phyloP scores from a whole-genome alignment of 2,329 filamentous ascomycete species.

The Aspergillus thermomutatus region DNA sequence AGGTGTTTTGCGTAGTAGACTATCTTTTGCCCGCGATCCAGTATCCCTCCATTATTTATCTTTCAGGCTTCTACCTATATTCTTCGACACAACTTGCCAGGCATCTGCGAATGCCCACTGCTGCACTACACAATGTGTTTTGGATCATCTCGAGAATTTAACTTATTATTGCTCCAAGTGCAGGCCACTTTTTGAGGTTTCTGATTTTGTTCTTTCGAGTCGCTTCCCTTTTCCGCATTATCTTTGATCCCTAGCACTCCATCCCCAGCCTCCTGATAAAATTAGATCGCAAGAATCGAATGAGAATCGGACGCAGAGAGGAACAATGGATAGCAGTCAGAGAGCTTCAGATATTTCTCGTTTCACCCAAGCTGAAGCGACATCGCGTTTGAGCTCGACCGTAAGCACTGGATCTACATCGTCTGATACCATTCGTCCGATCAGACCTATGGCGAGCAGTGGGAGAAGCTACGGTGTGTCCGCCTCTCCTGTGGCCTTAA shows the following conservation, averaged over 20 bases:
- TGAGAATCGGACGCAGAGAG: constrained; percentile 1
- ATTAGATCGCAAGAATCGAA: neutral
- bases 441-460: constrained; percentile 9
- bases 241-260: neutral
- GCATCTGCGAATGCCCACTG: neutral
- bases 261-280: constrained; percentile 3
- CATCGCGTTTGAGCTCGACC: constrained; percentile 10
- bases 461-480: constrained; percentile 31
- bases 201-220: constrained; percentile 5
- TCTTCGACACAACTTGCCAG: neutral
- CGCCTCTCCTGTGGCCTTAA: neutral
- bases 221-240: constrained; percentile 9
- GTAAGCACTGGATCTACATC: constrained; percentile 12
- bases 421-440: constrained; percentile 14
- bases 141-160: neutral
- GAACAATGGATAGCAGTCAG: constrained; percentile 16
- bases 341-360: constrained; percentile 6
- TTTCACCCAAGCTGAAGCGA: constrained; percentile 5
- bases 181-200: constrained; percentile 13
- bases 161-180: constrained; percentile 12
- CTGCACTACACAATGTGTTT: neutral
- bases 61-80: neutral
- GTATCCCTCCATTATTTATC: neutral
- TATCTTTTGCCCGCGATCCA: neutral
- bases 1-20: neutral